Conservation (phyloP, 1,284 basidiomycete species). For the Vanrija sp. region DNA sequence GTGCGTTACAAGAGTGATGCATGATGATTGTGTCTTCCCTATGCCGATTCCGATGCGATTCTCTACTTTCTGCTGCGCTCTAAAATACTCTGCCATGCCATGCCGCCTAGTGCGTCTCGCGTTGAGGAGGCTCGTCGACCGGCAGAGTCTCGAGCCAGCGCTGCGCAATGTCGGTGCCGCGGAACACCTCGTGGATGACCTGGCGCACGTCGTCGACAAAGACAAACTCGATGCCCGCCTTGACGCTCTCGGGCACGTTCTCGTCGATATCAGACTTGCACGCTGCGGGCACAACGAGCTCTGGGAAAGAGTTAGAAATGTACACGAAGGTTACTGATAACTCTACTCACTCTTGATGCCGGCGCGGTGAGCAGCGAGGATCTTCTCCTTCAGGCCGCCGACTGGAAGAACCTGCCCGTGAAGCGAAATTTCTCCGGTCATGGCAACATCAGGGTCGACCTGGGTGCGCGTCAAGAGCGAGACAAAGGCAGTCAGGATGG, state of each 20-base stretch:
- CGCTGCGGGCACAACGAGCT: constrained; percentile 73
- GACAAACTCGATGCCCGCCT: constrained; percentile 86
- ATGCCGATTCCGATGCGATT: background rate
- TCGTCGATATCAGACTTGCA: constrained; percentile 90
- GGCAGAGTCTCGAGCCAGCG: constrained; percentile 62
- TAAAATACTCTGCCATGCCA: background rate
- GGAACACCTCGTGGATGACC: constrained; percentile 81
- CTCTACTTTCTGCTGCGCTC: background rate
- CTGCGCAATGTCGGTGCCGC: constrained; percentile 58
- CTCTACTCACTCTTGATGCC: constrained; percentile 68
- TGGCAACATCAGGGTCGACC: constrained; percentile 82
- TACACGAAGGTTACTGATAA: constrained; percentile 17
- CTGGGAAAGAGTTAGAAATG: constrained; percentile 12
- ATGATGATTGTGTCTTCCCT: no score
- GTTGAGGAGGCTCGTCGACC: constrained; percentile 29
- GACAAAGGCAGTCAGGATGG: constrained; percentile 85
- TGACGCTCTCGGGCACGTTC: constrained; percentile 90
- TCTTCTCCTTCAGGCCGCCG: constrained; percentile 92
- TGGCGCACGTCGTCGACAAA: constrained; percentile 85
- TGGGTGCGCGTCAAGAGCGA: constrained; percentile 79
- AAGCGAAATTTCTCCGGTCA: constrained; percentile 93
- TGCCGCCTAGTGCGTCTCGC: constrained; percentile 10
- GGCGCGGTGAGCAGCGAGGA: constrained; percentile 86
- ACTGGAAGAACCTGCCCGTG: constrained; percentile 90
- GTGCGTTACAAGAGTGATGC: no score